Base-by-base conservation (phyloP, 495 filamentous ascomycete genomes). In the Annulohypoxylon stygium region DNA sequence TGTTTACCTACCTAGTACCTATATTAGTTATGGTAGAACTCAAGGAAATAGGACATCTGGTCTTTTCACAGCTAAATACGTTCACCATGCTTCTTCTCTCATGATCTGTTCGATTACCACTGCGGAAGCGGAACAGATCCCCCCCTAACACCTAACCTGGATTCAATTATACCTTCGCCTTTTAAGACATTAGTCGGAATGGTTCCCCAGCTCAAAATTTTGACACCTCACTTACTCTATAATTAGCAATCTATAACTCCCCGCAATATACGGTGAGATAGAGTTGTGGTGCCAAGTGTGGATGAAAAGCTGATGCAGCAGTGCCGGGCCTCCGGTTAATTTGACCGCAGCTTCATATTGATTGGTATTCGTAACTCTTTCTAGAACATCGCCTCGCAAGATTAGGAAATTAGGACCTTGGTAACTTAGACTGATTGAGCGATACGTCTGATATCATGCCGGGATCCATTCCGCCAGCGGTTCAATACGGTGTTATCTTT, bases 261-360 rank as follows among this genome's bases (percentile, higher is more conserved):
- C 71, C 71, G 62, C 50, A 54, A 62, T 59, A 60, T 63, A 30
- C 9, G 41, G 51, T 41, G 41, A 16, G 18, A 61, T 50, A 41
- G 61, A n/a, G 71, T 48, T 55, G 41, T 51, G 37, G 12, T 67
- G 71, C 62, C 66, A 70, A 67, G 67, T 59, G 51, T 67, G 66
- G 66, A 70, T 57, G 58, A 74, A 67, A 43, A 55, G 37, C 48
- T 55, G 23, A 66, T 71, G 53, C 63, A 61, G 53, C 62, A 48
- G 33, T 64, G 58, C 63, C 63, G 48, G 62, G 25, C 4, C 48
- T 33, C 63, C 72, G 72, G 72, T 33, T 75, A 75, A 75, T 75
- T 64, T 61, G 63, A 53, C 63, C 26, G 7, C 67, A 65, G 51
- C 43, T 68, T 36, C 55, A 60, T 64, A 57, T 54, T 39, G 10